Evolutionary conservation across 495 filamentous ascomycete species (phyloP).

Genomic region (Podospora pseudopauciseta): DNA sequence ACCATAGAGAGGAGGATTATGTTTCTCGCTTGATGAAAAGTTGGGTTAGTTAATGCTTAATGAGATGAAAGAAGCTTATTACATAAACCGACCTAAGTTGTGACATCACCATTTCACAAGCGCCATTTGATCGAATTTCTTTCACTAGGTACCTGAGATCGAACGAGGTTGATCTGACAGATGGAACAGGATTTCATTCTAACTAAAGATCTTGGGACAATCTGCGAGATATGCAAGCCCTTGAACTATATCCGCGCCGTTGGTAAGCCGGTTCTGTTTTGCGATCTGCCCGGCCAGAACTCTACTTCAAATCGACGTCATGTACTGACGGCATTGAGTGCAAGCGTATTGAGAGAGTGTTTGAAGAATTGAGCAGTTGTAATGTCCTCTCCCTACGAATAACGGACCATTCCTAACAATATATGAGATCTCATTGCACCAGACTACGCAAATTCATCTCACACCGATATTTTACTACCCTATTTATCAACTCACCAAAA

Average conservation of each 20-base stretch:
- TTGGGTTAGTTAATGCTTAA: background rate
- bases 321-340: background rate
- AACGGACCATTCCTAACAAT: too few relatives aligned
- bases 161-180: background rate
- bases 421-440: too few relatives aligned
- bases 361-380: background rate
- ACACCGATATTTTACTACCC: too few relatives aligned
- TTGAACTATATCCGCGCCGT: background rate
- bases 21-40: background rate
- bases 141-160: background rate
- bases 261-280: background rate
- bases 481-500: background rate
- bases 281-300: background rate
- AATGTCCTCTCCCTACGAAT: background rate
- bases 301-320: background rate
- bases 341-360: background rate
- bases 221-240: background rate
- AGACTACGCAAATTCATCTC: too few relatives aligned
- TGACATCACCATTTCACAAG: background rate
- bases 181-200: background rate
- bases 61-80: background rate
- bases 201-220: background rate
- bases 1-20: background rate
- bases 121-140: background rate
- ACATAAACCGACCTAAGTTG: background rate